These are phyloP conservation scores for Iris pallida DNA, from an alignment of 116 monocot species.

Conservation along the genomic window DNA sequence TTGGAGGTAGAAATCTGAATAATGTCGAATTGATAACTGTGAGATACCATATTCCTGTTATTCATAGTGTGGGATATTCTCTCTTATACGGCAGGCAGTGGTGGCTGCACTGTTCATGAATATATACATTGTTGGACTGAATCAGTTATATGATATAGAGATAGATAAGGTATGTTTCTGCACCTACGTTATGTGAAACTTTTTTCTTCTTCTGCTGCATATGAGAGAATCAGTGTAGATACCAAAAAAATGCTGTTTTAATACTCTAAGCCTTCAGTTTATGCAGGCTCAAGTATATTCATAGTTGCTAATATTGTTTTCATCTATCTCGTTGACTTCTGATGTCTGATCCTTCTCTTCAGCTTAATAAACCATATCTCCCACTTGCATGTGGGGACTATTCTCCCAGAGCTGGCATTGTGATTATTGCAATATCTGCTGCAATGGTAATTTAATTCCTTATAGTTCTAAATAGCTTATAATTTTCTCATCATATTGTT, in stretches of 20 bases:
- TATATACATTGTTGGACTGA: constrained; percentile 96
- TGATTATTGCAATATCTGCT: constrained; percentile 58
- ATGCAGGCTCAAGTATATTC: too few relatives aligned
- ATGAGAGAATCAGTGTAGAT: background rate
- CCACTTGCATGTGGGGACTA: constrained; percentile 97
- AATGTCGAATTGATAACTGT: constrained; percentile 1
- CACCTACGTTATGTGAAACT: background rate
- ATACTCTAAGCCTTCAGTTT: background rate
- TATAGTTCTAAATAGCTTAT: background rate
- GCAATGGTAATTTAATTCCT: constrained; percentile 50
- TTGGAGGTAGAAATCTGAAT: constrained; percentile 50
- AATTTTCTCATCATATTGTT: too few relatives aligned
- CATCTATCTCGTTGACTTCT: background rate
- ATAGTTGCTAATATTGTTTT: too few relatives aligned
- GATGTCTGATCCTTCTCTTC: constrained; percentile 7
- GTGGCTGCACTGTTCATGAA: constrained; percentile 94
- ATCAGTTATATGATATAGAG: constrained; percentile 94
- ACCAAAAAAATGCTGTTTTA: background rate
- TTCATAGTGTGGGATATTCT: constrained; percentile 4
- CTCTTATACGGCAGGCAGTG: constrained; percentile 57
- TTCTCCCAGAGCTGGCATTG: constrained; percentile 56
- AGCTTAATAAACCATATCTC: constrained; percentile 94
- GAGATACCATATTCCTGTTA: background rate
- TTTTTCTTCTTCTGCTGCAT: background rate
- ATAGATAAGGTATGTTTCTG: constrained; percentile 83